Conservation (phyloP, 192 early-diverging fungal species). For the Coemansia sp. region DNA sequence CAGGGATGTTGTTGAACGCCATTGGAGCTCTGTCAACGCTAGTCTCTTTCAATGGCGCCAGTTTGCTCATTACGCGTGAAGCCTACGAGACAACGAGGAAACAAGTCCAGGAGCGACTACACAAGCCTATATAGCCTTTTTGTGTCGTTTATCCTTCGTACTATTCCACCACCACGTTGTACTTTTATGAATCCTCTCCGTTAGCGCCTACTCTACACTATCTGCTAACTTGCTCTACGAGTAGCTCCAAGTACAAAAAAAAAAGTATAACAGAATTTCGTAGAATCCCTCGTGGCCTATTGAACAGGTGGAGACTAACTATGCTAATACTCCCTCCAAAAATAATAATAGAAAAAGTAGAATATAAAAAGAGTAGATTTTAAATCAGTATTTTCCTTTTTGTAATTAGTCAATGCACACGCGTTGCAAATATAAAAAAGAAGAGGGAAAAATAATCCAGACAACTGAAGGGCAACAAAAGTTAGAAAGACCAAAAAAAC, state of each 20-base stretch:
- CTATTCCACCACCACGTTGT: background rate
- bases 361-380: background rate
- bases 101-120: slow-evolving; percentile 5
- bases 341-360: background rate
- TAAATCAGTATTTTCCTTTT: background rate
- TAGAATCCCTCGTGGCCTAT: background rate
- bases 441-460: background rate
- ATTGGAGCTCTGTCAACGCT: slow-evolving; percentile 45
- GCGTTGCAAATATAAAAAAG: slow-evolving; percentile 3
- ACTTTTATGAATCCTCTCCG: background rate
- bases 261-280: no score
- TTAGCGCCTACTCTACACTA: background rate
- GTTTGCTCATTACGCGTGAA: slow-evolving; percentile 34
- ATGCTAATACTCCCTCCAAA: slow-evolving; percentile 2
- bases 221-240: background rate
- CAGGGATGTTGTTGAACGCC: slow-evolving; percentile 46
- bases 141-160: background rate
- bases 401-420: background rate
- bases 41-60: slow-evolving; percentile 30
- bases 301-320: background rate
- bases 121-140: background rate
- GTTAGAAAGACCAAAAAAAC: slow-evolving; percentile 8
- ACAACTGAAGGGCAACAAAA: slow-evolving; percentile 7
- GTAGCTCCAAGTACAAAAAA: background rate
- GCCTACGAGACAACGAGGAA: slow-evolving; percentile 11